Evolutionary conservation across 805 yeast genomes (phyloP).

Genomic region (Lipomyces anomalus): DNA sequence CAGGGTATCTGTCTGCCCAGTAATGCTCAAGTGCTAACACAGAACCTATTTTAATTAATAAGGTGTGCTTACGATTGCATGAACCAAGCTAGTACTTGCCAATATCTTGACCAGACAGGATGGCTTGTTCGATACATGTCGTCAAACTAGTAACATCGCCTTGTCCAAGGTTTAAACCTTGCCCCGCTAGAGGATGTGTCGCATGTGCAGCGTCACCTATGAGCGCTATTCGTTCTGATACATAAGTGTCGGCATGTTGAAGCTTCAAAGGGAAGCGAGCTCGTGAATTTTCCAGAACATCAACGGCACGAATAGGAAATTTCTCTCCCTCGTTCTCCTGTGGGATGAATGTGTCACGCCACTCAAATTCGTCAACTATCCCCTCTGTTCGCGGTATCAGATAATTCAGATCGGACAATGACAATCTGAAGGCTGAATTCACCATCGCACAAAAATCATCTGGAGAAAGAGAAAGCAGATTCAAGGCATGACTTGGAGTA

Average conservation of each 20-base stretch:
- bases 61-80: too few species aligned
- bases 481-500: slow-evolving; percentile 64
- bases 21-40: slow-evolving; percentile 77
- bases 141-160: slow-evolving; percentile 75
- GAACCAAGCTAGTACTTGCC: too few species aligned
- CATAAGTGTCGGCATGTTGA: slow-evolving; percentile 86
- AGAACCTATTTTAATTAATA: too few species aligned
- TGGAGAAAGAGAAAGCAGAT: slow-evolving; percentile 53
- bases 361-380: slow-evolving; percentile 60
- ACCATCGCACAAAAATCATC: slow-evolving; percentile 62
- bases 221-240: slow-evolving; percentile 78
- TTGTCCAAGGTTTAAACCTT: slow-evolving; percentile 97
- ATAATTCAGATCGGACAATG: slow-evolving; percentile 68
- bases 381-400: slow-evolving; percentile 41
- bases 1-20: slow-evolving; percentile 74
- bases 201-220: slow-evolving; percentile 98
- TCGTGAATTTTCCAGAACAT: slow-evolving; percentile 56
- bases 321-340: slow-evolving; percentile 48
- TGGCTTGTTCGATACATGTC: slow-evolving; percentile 62
- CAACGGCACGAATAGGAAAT: slow-evolving; percentile 62
- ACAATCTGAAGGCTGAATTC: slow-evolving; percentile 81
- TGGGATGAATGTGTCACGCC: slow-evolving; percentile 52
- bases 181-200: slow-evolving; percentile 96
- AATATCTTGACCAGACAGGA: slow-evolving; percentile 76
- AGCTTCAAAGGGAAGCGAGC: slow-evolving; percentile 85